These are phyloP conservation scores for Gyrodon lividus DNA, from an alignment of 768 basidiomycete genomes.

Conservation along the genomic window DNA sequence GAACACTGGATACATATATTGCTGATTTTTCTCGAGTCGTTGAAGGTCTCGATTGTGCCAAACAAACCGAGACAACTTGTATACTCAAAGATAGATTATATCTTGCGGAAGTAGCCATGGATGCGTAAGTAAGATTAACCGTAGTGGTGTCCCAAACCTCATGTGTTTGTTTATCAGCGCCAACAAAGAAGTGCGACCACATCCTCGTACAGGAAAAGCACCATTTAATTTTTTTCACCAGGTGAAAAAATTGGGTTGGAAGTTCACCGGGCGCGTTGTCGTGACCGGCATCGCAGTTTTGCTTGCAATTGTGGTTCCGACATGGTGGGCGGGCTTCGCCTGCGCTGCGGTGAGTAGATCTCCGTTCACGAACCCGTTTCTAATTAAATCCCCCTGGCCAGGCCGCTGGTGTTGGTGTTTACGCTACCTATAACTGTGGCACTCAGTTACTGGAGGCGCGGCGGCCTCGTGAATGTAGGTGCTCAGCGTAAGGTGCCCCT, in stretches of 20 bases:
- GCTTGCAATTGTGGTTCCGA: slow-evolving; percentile 13
- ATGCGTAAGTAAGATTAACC: slow-evolving; percentile 7
- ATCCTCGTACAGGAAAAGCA: not conserved
- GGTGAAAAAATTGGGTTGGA: slow-evolving; percentile 19
- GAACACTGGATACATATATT: slow-evolving; percentile 16
- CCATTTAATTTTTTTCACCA: slow-evolving; percentile 6
- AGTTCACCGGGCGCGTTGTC: slow-evolving; percentile 10
- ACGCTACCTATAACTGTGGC: slow-evolving; percentile 2
- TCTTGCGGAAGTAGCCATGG: slow-evolving; percentile 9
- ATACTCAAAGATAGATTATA: not conserved
- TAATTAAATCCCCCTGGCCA: not conserved
- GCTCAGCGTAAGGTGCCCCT: not conserved
- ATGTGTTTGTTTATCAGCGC: slow-evolving; percentile 8
- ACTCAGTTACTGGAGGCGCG: slow-evolving; percentile 5
- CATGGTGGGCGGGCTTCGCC: slow-evolving; percentile 7
- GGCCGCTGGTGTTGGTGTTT: not conserved
- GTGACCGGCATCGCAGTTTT: slow-evolving; percentile 16
- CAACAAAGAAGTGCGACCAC: slow-evolving; percentile 14
- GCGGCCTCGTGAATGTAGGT: slow-evolving; percentile 9
- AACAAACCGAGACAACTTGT: slow-evolving; percentile 4
- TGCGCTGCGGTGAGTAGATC: slow-evolving; percentile 2
- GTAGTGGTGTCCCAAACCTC: not conserved
- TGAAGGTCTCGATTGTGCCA: slow-evolving; percentile 2
- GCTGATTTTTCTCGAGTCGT: slow-evolving; percentile 12
- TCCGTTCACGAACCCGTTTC: not conserved